These are phyloP conservation scores for Neurospora sp. DNA, from an alignment of 495 filamentous ascomycete genomes.

Conservation along the genomic window DNA sequence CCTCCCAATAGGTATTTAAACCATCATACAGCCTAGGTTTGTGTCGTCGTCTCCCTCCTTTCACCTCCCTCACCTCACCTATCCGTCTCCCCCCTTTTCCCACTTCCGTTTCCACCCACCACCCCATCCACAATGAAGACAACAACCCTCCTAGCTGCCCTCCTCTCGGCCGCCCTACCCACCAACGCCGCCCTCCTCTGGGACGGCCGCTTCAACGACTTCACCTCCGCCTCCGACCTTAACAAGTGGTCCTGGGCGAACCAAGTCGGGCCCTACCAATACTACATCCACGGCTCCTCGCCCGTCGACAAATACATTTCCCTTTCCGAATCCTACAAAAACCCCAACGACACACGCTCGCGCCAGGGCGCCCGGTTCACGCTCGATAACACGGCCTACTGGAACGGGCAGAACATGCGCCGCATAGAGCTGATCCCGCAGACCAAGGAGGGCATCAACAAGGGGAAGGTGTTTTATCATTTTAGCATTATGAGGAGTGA, in stretches of 20 bases:
- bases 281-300: conserved; percentile 56
- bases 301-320: conserved; percentile 46
- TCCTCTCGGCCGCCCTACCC: neutral
- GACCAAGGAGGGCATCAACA: conserved; percentile 50
- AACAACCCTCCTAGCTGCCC: conserved; percentile 5
- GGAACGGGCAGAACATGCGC: conserved; percentile 45
- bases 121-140: conserved; percentile 17
- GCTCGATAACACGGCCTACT: conserved; percentile 50
- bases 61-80: neutral
- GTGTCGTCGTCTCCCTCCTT: neutral
- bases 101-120: neutral
- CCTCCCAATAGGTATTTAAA: neutral
- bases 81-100: too few species aligned
- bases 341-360: conserved; percentile 50
- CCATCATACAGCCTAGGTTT: neutral
- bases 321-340: conserved; percentile 44
- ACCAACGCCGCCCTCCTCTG: conserved; percentile 39
- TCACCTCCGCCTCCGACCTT: conserved; percentile 38
- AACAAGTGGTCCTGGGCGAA: conserved; percentile 55
- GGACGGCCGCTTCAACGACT: conserved; percentile 53
- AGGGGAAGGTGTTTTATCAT: conserved; percentile 56
- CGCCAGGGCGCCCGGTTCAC: conserved; percentile 56
- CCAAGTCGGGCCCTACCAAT: conserved; percentile 59
- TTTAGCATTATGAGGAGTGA: conserved; percentile 49
- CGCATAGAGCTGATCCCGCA: conserved; percentile 55